A percentile compares a stretch with the other conserved stretches of the same genome.
Evolutionary conservation across 192 early-diverging fungal genomes (phyloP).

Genomic region (Podochytrium sp.): DNA sequence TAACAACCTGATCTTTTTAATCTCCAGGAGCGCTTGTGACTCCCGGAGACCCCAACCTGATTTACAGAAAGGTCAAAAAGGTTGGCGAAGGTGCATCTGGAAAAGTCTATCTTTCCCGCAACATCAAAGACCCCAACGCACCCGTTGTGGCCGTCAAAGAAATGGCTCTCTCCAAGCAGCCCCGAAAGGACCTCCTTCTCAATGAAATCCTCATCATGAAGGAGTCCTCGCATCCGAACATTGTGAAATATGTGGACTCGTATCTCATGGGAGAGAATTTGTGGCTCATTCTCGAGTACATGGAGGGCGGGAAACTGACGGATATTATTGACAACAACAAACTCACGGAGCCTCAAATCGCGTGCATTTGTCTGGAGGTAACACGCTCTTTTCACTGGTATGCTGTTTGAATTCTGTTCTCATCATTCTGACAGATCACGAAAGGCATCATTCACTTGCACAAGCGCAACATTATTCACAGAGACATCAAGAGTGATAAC

Average conservation of each 20-base stretch:
- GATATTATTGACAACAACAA: constrained; percentile 88
- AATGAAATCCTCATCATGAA: constrained; percentile 96
- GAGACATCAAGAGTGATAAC: constrained; percentile 92
- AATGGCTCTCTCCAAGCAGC: constrained; percentile 89
- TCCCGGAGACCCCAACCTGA: constrained; percentile 16
- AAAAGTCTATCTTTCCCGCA: constrained; percentile 85
- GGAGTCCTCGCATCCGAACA: constrained; percentile 86
- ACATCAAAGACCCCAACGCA: constrained; percentile 59
- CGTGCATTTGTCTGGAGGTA: constrained; percentile 46
- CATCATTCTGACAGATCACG: constrained; percentile 57
- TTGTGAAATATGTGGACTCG: constrained; percentile 89
- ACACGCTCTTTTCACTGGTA: constrained; percentile 91
- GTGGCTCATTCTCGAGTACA: constrained; percentile 95
- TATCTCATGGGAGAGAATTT: constrained; percentile 80
- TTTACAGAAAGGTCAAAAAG: constrained; percentile 25
- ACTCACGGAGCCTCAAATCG: constrained; percentile 46
- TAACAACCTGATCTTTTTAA: neutral
- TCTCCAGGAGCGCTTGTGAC: constrained; percentile 5
- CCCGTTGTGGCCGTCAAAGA: constrained; percentile 90
- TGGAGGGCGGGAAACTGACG: constrained; percentile 92
- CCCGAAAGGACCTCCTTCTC: constrained; percentile 88
- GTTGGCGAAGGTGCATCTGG: constrained; percentile 72
- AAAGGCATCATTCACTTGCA: constrained; percentile 85
- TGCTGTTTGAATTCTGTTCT: constrained; percentile 53
- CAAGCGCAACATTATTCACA: constrained; percentile 81